Conservation (phyloP, 768 basidiomycete genomes). For the Podaxis sp. region DNA sequence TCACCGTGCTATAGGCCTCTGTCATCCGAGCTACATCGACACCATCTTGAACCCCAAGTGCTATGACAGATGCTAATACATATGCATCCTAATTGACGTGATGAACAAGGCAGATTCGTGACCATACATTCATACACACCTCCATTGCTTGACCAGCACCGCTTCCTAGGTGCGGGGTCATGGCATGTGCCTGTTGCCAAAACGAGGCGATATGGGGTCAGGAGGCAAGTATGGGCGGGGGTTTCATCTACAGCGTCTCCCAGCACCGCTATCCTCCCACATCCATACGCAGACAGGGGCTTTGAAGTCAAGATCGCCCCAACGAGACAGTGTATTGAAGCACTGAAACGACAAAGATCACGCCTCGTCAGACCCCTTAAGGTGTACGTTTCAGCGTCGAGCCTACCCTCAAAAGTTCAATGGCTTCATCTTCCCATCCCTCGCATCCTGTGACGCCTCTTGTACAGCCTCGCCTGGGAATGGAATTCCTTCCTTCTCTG, state of each 20-base stretch:
- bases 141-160: conserved; percentile 52
- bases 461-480: conserved; percentile 33
- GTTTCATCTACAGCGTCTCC: conserved; percentile 42
- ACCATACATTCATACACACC: conserved; percentile 19
- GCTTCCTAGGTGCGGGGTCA: conserved; percentile 47
- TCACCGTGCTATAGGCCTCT: conserved; percentile 29
- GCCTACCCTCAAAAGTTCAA: conserved; percentile 28
- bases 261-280: conserved; percentile 37
- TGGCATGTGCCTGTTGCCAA: conserved; percentile 38
- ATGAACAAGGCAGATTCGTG: not conserved
- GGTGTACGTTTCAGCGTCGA: not conserved
- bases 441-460: conserved; percentile 28
- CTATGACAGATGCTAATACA: conserved; percentile 25
- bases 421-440: conserved; percentile 38
- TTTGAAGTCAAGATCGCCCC: conserved; percentile 42
- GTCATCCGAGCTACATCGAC: conserved; percentile 24
- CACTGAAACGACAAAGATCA: conserved; percentile 21
- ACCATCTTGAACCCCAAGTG: conserved; percentile 20
- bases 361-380: not conserved
- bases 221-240: not conserved
- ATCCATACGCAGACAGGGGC: conserved; percentile 35
- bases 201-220: not conserved
- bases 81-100: conserved; percentile 26
- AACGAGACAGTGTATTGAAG: conserved; percentile 32
- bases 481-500: conserved; percentile 26